phyloP scores from a whole-genome alignment of 192 early-diverging fungal genomes.

The Backusella parvicylindrica region DNA sequence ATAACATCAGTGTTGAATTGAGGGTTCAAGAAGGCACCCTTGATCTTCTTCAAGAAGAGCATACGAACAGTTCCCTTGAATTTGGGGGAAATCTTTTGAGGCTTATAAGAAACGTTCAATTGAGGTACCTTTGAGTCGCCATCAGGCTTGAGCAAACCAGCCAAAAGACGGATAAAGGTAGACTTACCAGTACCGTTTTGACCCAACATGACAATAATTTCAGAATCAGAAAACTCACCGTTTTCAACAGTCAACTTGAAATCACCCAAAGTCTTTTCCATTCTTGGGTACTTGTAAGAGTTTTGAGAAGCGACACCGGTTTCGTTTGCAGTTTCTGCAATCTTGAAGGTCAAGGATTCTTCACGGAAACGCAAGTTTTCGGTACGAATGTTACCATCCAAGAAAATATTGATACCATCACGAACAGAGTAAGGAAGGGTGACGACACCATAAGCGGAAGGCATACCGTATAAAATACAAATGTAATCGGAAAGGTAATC shows the following conservation, averaged over 20 bases:
- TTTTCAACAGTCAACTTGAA: constrained; percentile 76
- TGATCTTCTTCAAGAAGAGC: constrained; percentile 89
- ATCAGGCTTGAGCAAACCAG: constrained; percentile 79
- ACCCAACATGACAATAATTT: constrained; percentile 97
- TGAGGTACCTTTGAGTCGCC: constrained; percentile 74
- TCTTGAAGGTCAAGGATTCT: constrained; percentile 87
- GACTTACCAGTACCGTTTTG: constrained; percentile 99
- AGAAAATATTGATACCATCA: constrained; percentile 99
- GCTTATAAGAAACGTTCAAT: constrained; percentile 92
- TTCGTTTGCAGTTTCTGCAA: constrained; percentile 90
- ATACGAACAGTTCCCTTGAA: constrained; percentile 89
- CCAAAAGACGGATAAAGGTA: constrained; percentile 92
- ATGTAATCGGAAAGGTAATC: constrained; percentile 98
- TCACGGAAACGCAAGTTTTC: constrained; percentile 99
- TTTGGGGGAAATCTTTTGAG: constrained; percentile 97
- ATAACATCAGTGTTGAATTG: constrained; percentile 97
- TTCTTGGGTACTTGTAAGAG: constrained; percentile 81
- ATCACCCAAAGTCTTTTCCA: constrained; percentile 81
- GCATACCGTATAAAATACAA: constrained; percentile 97
- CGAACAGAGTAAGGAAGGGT: constrained; percentile 95
- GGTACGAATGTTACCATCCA: constrained; percentile 94
- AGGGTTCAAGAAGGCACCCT: constrained; percentile 78
- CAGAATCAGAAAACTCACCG: constrained; percentile 93
- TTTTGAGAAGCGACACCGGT: constrained; percentile 59
- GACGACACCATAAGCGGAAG: constrained; percentile 95